Conservation (phyloP, 768 basidiomycete species). For the Hebeloma cylindrosporum region DNA sequence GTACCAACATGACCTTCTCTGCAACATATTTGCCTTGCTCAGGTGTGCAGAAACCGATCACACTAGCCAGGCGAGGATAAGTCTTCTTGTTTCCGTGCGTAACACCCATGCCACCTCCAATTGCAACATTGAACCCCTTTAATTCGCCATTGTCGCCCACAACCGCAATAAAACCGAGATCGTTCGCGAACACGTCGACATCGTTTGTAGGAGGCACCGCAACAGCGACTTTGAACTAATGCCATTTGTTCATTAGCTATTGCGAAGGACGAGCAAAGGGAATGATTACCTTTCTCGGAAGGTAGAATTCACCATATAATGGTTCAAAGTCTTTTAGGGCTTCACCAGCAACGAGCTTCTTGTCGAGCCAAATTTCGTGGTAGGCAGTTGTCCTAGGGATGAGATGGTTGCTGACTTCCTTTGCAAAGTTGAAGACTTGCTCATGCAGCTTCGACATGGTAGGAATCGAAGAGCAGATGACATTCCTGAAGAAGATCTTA, state of each 20-base stretch:
- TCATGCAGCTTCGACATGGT: conserved; percentile 82
- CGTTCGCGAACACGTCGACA: conserved; percentile 93
- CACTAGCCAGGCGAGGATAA: conserved; percentile 83
- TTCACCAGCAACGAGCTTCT: conserved; percentile 93
- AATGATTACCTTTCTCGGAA: conserved; percentile 82
- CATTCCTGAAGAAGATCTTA: conserved; percentile 58
- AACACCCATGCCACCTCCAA: conserved; percentile 99
- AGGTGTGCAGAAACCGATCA: conserved; percentile 90
- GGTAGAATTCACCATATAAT: conserved; percentile 95
- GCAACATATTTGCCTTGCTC: conserved; percentile 86
- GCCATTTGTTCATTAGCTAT: background rate
- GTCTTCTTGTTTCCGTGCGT: conserved; percentile 99
- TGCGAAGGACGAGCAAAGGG: conserved; percentile 4
- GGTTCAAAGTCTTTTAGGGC: conserved; percentile 95
- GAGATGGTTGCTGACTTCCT: conserved; percentile 79
- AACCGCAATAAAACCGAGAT: conserved; percentile 96
- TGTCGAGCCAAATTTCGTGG: conserved; percentile 99
- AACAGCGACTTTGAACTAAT: conserved; percentile 93
- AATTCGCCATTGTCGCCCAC: conserved; percentile 73
- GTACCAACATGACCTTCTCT: conserved; percentile 91
- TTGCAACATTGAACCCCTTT: conserved; percentile 88
- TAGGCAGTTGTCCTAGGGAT: conserved; percentile 92
- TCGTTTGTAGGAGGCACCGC: conserved; percentile 97
- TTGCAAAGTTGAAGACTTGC: conserved; percentile 82
- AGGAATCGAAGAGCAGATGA: conserved; percentile 90